Evolutionary conservation across 345 rosid genomes (phyloP).

Genomic region (Aegle marmelos): DNA sequence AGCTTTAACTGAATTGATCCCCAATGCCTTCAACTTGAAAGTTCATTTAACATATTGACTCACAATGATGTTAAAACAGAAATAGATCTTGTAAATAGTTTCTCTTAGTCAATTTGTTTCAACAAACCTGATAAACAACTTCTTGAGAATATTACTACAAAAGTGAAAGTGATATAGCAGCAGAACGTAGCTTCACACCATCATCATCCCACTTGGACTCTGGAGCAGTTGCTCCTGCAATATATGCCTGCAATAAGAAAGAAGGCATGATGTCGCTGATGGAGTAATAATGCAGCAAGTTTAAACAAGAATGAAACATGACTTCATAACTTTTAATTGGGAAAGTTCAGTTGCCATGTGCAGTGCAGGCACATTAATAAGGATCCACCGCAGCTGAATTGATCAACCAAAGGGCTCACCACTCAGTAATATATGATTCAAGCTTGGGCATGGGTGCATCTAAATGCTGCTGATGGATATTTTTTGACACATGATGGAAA

Average conservation of each 20-base stretch:
- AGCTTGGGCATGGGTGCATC: neutral
- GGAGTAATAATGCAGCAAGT: neutral
- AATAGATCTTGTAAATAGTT: neutral
- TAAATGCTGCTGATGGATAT: neutral
- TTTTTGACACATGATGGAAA: neutral
- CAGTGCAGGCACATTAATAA: neutral
- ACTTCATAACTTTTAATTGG: neutral
- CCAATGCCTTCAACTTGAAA: neutral
- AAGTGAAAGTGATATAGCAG: constrained; percentile 66
- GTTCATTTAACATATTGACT: neutral
- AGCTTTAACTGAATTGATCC: neutral
- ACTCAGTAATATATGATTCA: neutral
- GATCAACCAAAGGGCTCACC: neutral
- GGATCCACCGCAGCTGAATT: neutral
- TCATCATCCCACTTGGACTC: constrained; percentile 76
- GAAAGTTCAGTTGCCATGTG: neutral
- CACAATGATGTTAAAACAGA: neutral
- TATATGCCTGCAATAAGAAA: constrained; percentile 46
- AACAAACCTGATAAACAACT: constrained; percentile 17
- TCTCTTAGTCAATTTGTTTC: neutral
- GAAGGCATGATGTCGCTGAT: neutral
- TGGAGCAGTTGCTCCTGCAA: constrained; percentile 92
- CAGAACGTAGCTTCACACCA: constrained; percentile 77
- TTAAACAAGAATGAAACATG: neutral
- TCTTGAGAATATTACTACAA: constrained; percentile 22